Conservation (phyloP, 2,329 filamentous ascomycete genomes). For the Beauveria scarabaeidicola region DNA sequence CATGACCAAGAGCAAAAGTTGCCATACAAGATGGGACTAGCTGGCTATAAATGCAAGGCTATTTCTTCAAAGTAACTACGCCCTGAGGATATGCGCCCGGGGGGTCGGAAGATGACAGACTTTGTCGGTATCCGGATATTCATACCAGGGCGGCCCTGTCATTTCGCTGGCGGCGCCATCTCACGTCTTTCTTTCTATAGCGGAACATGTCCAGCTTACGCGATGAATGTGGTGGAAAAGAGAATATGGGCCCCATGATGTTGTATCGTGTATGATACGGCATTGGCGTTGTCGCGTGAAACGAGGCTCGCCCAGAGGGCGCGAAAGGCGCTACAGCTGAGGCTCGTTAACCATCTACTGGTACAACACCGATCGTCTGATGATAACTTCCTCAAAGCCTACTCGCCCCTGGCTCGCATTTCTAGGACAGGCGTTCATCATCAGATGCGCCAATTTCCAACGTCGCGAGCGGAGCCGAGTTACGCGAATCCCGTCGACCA, state of each 20-base stretch:
- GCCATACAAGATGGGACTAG: neutral
- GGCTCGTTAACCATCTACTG: neutral
- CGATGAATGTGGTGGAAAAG: neutral
- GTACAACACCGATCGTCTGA: neutral
- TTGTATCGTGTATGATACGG: neutral
- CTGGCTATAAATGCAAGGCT: neutral
- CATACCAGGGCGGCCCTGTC: neutral
- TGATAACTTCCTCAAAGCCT: neutral
- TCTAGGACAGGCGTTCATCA: neutral
- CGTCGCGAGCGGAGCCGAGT: slow-evolving; percentile 5
- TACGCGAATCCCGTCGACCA: slow-evolving; percentile 7
- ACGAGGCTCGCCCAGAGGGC: neutral
- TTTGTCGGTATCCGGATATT: neutral
- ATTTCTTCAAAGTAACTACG: neutral
- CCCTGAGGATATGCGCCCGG: neutral
- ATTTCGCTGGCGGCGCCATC: neutral
- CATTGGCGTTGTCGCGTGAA: neutral
- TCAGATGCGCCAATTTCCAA: neutral
- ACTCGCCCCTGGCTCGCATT: neutral
- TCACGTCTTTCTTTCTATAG: neutral
- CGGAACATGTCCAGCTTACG: slow-evolving; percentile 3
- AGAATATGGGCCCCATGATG: neutral
- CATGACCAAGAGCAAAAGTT: neutral
- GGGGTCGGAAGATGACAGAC: neutral
- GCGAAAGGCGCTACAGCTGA: neutral